Base-by-base conservation (phyloP, 352 stramenopile species). In the Phytophthora fragariae region DNA sequence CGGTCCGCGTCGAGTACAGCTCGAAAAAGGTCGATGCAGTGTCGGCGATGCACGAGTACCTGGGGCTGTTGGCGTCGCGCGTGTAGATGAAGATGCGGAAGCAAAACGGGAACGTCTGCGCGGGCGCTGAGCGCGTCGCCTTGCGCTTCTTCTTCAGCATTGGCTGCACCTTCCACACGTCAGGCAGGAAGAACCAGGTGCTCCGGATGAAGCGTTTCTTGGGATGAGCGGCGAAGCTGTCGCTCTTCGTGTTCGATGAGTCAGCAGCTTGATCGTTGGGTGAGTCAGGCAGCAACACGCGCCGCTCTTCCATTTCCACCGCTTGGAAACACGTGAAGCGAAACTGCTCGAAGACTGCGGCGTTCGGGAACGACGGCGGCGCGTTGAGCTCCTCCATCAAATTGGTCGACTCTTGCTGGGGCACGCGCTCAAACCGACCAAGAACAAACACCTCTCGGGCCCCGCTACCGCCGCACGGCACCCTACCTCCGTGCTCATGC, bases 131-230 rank as follows among this genome's bases (percentile, higher is more conserved):
- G 21, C 88, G 85, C 53, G 89, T 96, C 17, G 89, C 88, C 68
- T 96, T 96, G 79, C 89, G 88, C 73, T 96, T 96, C 77, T 96
- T 96, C 74, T 94, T 94, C 50, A 96, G 78, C 84, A 93, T 93
- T 41, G 89, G 88, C 73, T 94, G 88, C 47, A 96, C 86, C 62
- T 96, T 96, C 89, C 89, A 96, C 56, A 96, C 89, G 58, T 96
- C 89, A 2, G 89, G 89, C 35, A 95, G 55, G 59, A 96, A 96
- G 71, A 95, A 94, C 89, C 89, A 96, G 55, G 85, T 96, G 64
- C 83, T 92, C 49, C 80, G 86, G 15, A 91, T 73, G 41, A 81
- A 58, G 14, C 52, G 67, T 35, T 75, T 70, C 29, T 58, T 53
- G 17, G 54, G 29, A 24, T 55, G 41, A 44, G 27, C 44, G 27